Percentiles rank a stretch among this genome's conserved stretches.
Conservation (phyloP, 2,329 filamentous ascomycete genomes). For the Chrysosporium keratinophilum region DNA sequence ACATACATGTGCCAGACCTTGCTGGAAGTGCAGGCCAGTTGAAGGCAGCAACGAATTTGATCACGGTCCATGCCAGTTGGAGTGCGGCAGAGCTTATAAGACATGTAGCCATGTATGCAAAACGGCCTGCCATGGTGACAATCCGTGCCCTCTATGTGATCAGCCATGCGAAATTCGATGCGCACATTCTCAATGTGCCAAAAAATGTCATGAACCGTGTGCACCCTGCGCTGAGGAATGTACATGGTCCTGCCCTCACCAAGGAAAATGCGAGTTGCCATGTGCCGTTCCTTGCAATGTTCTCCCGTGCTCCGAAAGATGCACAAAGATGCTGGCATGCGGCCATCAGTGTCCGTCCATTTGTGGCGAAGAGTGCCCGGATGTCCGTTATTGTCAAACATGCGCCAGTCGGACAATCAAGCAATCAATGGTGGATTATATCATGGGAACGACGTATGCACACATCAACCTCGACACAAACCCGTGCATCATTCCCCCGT, state of each 20-base stretch:
- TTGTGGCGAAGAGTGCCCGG: conserved; percentile 55
- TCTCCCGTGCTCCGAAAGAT: conserved; percentile 54
- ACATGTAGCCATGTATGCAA: conserved; percentile 11
- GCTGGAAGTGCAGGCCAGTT: background rate
- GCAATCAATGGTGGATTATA: conserved; percentile 45
- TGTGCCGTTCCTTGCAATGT: conserved; percentile 59
- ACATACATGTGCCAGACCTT: conserved; percentile 3
- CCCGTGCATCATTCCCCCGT: conserved; percentile 53
- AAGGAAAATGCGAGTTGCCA: conserved; percentile 39
- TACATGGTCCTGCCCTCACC: conserved; percentile 46
- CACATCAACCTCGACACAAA: conserved; percentile 50
- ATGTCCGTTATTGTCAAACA: conserved; percentile 44
- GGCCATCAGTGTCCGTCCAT: conserved; percentile 55
- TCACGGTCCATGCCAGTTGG: background rate
- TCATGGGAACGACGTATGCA: conserved; percentile 44
- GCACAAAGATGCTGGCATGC: conserved; percentile 44
- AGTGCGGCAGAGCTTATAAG: conserved; percentile 1
- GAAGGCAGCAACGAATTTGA: background rate
- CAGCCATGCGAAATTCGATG: conserved; percentile 47
- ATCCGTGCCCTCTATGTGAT: conserved; percentile 9
- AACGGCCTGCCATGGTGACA: conserved; percentile 6
- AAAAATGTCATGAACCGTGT: conserved; percentile 51
- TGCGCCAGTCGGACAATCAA: conserved; percentile 41
- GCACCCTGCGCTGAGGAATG: conserved; percentile 51
- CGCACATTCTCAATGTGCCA: conserved; percentile 47